Evolutionary conservation across 2,329 filamentous ascomycete species (phyloP), one percentile per base, ranked within the genome.

Genomic region (Talaromyces verruculosus): DNA sequence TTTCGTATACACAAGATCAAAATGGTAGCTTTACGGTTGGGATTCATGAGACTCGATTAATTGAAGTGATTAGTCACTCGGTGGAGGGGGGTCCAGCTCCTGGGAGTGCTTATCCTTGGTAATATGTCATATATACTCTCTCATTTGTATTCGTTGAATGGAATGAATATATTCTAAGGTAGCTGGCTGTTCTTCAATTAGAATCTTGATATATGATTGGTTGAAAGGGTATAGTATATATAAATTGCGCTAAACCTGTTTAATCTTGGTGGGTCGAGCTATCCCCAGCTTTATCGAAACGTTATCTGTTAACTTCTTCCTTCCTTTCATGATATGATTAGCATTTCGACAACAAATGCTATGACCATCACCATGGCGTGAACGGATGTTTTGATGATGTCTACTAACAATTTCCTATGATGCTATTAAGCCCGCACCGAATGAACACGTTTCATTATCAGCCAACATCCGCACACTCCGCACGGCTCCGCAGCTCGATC

Each of bases 261-360:
- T 17, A 6, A 17, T 35, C 7, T 7, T 33, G 3, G 51, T 28
- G 22, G 41, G 25, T 28, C 28, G 33, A 60, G 35, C 37, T 68
- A 55, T 67, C 66, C 22, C 69, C 61, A 57, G 51, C 51, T 57
- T 25, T 57, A 57, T 57, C 51, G 11, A 37, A 37, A 57, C 51
- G 30, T 57, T 57, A 55, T 55, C 51, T 37, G 51, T 60, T 60
- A n/a, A 60, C 57, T 60, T 43, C 35, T 43, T 37, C 7, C 35
- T 43, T 37, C 15, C 37, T 6, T n/a, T 43, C 37, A 43, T 17
- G 35, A 41, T 13, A 43, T 28, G 13, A 28, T 30, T 7, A 17
- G 6, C 25, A 19, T 37, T n/a, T 60, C 25, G 11, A 41, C 35
- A 43, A 43, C 35, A 22, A 11, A 43, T 41, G 10, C 57, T 28